Base-by-base conservation (phyloP, 139 green algal genomes). In the Nannochloris sp. region DNA sequence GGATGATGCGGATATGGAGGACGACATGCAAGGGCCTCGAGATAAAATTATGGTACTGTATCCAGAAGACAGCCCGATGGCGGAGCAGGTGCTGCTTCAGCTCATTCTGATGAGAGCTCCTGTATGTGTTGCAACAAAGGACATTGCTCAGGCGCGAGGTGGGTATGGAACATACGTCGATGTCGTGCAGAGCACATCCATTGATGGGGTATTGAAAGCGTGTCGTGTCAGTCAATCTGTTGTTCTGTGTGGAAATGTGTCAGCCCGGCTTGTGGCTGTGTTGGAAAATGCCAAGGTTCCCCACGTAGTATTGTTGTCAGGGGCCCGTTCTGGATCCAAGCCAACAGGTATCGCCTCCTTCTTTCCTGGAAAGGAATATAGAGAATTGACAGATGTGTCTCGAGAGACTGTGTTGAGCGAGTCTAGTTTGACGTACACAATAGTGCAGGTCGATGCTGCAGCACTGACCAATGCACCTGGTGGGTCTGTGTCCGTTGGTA, bases 41-140 rank as follows among this genome's bases (percentile, higher is more conserved):
- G 70, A 76, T 44, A 55, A 62, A 18, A 6, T 76, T 0, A 24
- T 70, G 2, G 63, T 76, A 34, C 57, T 76, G 25, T 61, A 71
- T 21, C 53, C 54, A 16, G 70, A 72, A 57, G 54, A 25, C 11
- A 48, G 48, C 46, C 44, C 55, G 46, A 76, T 76, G 70, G 70
- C 54, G 1, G 70, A 76, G 48, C 70, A 72, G 57, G 63, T 72
- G 27, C 37, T 76, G 24, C 70, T 76, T 48, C 70, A 76, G 48
- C 63, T 76, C 16, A 76, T 76, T 57, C 48, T 76, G 8, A 31
- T 48, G 15, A 62, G 70, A 23, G 23, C 60, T 14, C 15, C 37
- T 15, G 62, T 76, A 10, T 51, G 50, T 34, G 63, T 61, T 2
- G n/a, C 66, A 24, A 64, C 66, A 19, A 55, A 55, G 34, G 70